Evolutionary conservation across 2,329 filamentous ascomycete genomes (phyloP).

Genomic region (Grosmannia penicillata): DNA sequence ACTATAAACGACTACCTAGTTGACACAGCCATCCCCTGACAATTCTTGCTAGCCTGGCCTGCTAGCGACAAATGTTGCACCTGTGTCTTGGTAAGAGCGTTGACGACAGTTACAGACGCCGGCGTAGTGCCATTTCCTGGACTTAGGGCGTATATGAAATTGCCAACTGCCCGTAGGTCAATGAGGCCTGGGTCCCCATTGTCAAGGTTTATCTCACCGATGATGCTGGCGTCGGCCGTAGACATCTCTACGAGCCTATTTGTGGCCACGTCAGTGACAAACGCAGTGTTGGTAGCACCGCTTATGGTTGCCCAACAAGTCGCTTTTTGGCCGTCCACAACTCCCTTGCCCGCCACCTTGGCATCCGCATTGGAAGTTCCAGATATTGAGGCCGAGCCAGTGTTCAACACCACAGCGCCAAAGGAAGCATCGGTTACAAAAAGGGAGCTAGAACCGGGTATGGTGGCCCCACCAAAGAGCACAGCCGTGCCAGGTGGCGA

Average conservation of each 20-base stretch:
- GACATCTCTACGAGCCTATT: slow-evolving; percentile 44
- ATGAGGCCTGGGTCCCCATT: slow-evolving; percentile 38
- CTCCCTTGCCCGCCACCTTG: slow-evolving; percentile 21
- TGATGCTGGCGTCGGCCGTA: slow-evolving; percentile 29
- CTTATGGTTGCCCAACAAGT: slow-evolving; percentile 45
- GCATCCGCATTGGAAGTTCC: too few species aligned
- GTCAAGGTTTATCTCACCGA: slow-evolving; percentile 24
- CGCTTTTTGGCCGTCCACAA: slow-evolving; percentile 33
- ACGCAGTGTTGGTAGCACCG: slow-evolving; percentile 30
- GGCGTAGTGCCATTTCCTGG: slow-evolving; percentile 31
- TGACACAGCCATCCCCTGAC: slow-evolving; percentile 19
- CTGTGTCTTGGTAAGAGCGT: slow-evolving; percentile 15
- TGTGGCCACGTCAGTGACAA: slow-evolving; percentile 38
- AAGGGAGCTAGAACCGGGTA: slow-evolving; percentile 28
- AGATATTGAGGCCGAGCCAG: background rate
- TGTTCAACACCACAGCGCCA: slow-evolving; percentile 36
- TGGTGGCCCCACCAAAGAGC: slow-evolving; percentile 34
- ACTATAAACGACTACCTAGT: too few species aligned
- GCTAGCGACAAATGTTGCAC: slow-evolving; percentile 19
- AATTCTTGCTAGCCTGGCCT: slow-evolving; percentile 12
- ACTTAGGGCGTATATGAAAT: slow-evolving; percentile 41
- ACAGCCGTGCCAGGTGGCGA: slow-evolving; percentile 39
- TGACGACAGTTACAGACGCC: slow-evolving; percentile 22
- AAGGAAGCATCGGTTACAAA: slow-evolving; percentile 46
- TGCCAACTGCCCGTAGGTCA: slow-evolving; percentile 35